These are phyloP conservation scores for Aspergillus wentii DNA, from an alignment of 495 filamentous ascomycete species.

Conservation along the genomic window DNA sequence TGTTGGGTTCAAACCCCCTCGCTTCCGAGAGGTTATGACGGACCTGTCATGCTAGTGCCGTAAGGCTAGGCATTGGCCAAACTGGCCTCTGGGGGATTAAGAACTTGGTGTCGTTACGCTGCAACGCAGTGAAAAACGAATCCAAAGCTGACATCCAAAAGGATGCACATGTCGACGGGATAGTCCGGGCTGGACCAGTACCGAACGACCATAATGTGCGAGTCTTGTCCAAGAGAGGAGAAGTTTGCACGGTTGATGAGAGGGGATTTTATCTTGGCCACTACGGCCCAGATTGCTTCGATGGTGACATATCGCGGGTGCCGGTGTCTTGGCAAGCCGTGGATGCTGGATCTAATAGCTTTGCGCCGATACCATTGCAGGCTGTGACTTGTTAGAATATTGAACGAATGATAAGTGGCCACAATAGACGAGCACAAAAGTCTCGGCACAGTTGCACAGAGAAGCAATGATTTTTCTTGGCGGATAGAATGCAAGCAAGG, in stretches of 20 bases:
- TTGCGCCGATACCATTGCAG: conserved; percentile 43
- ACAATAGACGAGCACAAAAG: conserved; percentile 11
- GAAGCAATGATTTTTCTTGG: conserved; percentile 20
- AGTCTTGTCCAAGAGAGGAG: conserved; percentile 6
- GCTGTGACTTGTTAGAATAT: conserved; percentile 26
- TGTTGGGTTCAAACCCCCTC: no score
- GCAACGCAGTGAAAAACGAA: conserved; percentile 8
- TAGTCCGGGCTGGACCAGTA: conserved; percentile 4
- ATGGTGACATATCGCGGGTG: conserved; percentile 19
- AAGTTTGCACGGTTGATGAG: conserved; percentile 9
- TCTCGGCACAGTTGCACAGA: conserved; percentile 25
- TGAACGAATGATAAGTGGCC: conserved; percentile 5
- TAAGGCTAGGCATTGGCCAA: conserved; percentile 4
- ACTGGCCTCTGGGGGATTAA: conserved; percentile 6
- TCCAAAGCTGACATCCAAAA: conserved; percentile 7
- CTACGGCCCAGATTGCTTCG: conserved; percentile 14
- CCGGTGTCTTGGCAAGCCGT: conserved; percentile 17
- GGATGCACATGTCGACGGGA: conserved; percentile 7
- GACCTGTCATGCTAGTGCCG: conserved; percentile 7
- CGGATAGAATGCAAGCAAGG: conserved; percentile 14
- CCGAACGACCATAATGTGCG: conserved; percentile 5
- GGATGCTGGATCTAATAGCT: conserved; percentile 31
- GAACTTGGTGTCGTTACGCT: conserved; percentile 7
- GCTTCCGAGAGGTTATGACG: no score
- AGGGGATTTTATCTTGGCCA: conserved; percentile 4